Evolutionary conservation across 2,329 filamentous ascomycete species (phyloP), one percentile per base, ranked within the genome.

Genomic region (Lomentospora prolificans): DNA sequence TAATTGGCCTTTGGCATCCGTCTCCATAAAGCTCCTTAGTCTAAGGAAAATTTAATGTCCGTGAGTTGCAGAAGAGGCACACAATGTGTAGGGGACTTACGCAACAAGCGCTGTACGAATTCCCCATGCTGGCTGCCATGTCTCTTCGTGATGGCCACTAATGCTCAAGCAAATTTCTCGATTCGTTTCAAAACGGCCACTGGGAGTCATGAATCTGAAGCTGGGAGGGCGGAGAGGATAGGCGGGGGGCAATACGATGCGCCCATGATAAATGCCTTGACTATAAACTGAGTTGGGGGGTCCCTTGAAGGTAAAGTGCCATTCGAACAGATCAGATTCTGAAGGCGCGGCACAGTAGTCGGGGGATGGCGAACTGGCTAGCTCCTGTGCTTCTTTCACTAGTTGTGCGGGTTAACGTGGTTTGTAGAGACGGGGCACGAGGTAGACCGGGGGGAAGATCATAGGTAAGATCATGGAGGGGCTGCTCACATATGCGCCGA

Each of bases 71-170:
- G 9, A 44, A 9, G 25, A 25, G 31, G 27, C 14, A 17, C 6
- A 30, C 12, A 36, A 39, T 7, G 17, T 12, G 31, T 41, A 28
- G 46, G 9, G 14, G 54, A 63, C 68, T 39, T 66, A 74, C 72
- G 82, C 82, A 44, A 85, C 80, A 5, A 99, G 73, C 14, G 94
- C 92, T 3, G 94, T 97, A 58, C 94, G 80, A 8, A 99, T 86
- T 0, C 94, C 94, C 94, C 94, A 99, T 0, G 94, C 94, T 0
- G 94, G 94, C 77, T 96, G 92, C 94, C 94, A 99, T 14, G 89
- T 95, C 74, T 97, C 94, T 69, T 97, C 94, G 72, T 99, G 94
- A 70, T 96, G 92, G 2, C 91, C 92, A 54, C 84, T 89, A 64
- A 97, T 99, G 64, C 84, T 89, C 14, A 99, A 82, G 67, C 94